A percentile compares a stretch with the other conserved stretches of the same genome.
phyloP scores from a whole-genome alignment of 495 filamentous ascomycete genomes.

The Pseudoneurospora amorphoporcata region DNA sequence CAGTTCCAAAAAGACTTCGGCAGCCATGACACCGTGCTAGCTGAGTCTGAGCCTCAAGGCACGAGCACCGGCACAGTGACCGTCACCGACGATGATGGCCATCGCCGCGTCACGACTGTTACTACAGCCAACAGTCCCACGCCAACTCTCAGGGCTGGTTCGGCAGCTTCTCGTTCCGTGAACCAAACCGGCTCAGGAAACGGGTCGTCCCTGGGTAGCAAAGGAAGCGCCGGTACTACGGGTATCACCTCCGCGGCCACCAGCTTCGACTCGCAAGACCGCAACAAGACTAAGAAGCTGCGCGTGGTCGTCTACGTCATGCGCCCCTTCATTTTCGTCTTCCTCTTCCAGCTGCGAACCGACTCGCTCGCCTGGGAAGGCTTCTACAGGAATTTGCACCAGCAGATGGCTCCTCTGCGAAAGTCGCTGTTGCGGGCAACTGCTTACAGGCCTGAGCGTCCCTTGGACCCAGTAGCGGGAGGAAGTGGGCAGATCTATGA shows the following conservation, averaged over 20 bases:
- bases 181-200: neutral
- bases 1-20: conserved; percentile 35
- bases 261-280: conserved; percentile 36
- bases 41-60: neutral
- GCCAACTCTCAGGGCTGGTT: neutral
- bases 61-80: neutral
- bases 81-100: conserved; percentile 3
- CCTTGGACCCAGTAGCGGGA: conserved; percentile 17
- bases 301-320: conserved; percentile 64
- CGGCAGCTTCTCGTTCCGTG: neutral
- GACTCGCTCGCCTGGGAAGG: conserved; percentile 53
- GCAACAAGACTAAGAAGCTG: conserved; percentile 45
- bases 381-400: conserved; percentile 74
- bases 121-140: conserved; percentile 1
- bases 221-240: neutral
- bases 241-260: neutral
- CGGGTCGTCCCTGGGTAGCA: neutral
- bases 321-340: conserved; percentile 82
- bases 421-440: conserved; percentile 61
- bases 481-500: conserved; percentile 57
- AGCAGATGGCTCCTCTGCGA: conserved; percentile 69
- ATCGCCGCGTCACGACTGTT: conserved; percentile 1
- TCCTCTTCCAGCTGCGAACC: conserved; percentile 69
- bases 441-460: conserved; percentile 36
- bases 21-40: conserved; percentile 26